Evolutionary conservation across 2,329 filamentous ascomycete genomes (phyloP), one percentile per base, ranked within the genome.

Genomic region (Chaetomium globosum): DNA sequence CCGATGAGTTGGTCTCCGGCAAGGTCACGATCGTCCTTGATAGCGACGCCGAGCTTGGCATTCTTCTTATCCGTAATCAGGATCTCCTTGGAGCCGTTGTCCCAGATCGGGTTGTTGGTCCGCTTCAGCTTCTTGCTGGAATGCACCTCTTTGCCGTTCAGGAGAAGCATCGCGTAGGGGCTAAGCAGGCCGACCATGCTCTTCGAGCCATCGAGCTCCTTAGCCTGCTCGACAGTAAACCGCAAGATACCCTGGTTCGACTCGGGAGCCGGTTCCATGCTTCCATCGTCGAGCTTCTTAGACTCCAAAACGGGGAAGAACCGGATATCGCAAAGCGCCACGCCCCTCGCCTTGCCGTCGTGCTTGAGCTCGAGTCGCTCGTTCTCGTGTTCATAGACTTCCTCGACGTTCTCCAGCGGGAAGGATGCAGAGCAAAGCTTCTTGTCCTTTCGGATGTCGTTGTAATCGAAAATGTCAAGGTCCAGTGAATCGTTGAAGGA

Each of bases 71-170:
- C 93, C 0, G 93, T 97, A 74, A 99, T 94, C 67, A 99, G 87
- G 71, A 99, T 87, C 75, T 99, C 95, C 79, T 97, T 97, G 71
- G 88, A 90, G 7, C 91, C 91, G 74, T 98, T 90, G 61, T 94
- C 89, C 89, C 93, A 99, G 73, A 99, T 93, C 8, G 95, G 95
- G 73, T 97, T 95, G 80, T 99, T 99, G 66, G 93, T 98, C 67
- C 94, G 89, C 84, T 98, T 99, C 73, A 97, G 85, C 77, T 93
- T 96, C 79, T 93, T 92, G 61, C 93, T 96, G 64, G 87, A 84
- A 73, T 97, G 93, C 4, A 98, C 85, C 75, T 96, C 90, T 78
- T 95, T 96, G 68, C 92, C 91, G 73, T 99, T 99, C 71, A 99
- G 86, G 53, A 97, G 84, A 59, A 99, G 83, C 36, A 88, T 83